A percentile compares a stretch with the other conserved stretches of the same genome.
These are phyloP conservation scores for Stevia rebaudiana DNA, from an alignment of 140 eudicot genomes.

Conservation along the genomic window DNA sequence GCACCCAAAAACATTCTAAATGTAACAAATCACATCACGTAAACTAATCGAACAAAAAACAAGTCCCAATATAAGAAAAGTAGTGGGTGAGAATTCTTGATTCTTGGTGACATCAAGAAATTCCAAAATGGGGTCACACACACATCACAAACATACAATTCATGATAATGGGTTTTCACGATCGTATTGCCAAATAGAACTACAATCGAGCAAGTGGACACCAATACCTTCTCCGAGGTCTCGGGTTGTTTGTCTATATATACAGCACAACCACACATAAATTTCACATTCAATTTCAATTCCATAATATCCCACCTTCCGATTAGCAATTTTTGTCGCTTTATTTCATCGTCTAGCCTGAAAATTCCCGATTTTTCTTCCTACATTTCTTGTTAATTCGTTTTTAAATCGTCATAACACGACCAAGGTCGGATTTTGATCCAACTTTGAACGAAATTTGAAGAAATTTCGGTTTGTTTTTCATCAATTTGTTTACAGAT, in stretches of 20 bases:
- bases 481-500: slow-evolving; percentile 7
- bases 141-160: background rate
- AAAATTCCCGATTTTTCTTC: background rate
- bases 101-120: no score
- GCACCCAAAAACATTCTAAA: no score
- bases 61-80: no score
- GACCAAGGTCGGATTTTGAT: background rate
- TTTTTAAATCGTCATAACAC: no score
- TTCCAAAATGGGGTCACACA: background rate
- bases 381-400: background rate
- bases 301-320: background rate
- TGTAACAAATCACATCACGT: no score
- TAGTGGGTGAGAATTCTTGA: no score
- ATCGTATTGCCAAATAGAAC: background rate
- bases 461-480: background rate
- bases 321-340: background rate
- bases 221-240: background rate
- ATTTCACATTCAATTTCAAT: background rate
- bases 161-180: background rate
- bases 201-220: background rate
- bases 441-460: background rate
- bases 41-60: no score
- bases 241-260: slow-evolving; percentile 12
- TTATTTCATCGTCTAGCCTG: background rate
- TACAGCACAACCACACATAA: slow-evolving; percentile 1